Base-by-base conservation (phyloP, 768 basidiomycete genomes). In the Tylopilus balloui region DNA sequence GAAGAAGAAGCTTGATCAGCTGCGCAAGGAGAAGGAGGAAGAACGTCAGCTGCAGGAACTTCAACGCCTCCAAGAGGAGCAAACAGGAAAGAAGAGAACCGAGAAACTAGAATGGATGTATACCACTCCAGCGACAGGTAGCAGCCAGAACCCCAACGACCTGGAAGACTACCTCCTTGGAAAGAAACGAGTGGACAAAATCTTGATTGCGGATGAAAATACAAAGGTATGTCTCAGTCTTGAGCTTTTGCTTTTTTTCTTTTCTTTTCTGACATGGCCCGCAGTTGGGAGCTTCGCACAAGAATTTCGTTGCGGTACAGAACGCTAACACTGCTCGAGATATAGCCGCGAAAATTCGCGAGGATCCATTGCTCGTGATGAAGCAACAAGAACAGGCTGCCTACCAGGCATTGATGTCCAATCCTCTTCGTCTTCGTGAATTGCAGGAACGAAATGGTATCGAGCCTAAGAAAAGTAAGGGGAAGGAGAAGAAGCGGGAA, bases 101-200 rank as follows among this genome's bases (percentile, higher is more conserved):
- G 94, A 97, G 70, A 92, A 92, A 65, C 68, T 99, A 42, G 96
- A 99, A 66, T 99, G 96, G 96, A 95, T 99, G 92, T 99, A 98
- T 72, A 76, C 95, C n/a, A 96, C 95, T 2, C 96, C 96, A 4
- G 91, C 92, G 1, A 84, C 87, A 4, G 94, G 94, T n/a, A 85
- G 77, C 52, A 86, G 73, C 45, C 81, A 88, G 58, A 93, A 92
- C 63, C 67, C 86, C 27, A 95, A 92, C 58, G 95, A 98, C 53
- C 69, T 98, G 57, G 96, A 99, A 72, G 92, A 94, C 59, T 99
- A 99, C 67, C 72, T 99, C 1, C 77, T 99, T 25, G 96, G 96
- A 21, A 98, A 97, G 80, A 96, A 94, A 72, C 74, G 96, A 52
- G 95, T 99, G 2, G 96, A 99, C 67, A 93, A 97, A 71, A 88